phyloP scores from a whole-genome alignment of 805 yeast species.

The Torulaspora delbrueckii region DNA sequence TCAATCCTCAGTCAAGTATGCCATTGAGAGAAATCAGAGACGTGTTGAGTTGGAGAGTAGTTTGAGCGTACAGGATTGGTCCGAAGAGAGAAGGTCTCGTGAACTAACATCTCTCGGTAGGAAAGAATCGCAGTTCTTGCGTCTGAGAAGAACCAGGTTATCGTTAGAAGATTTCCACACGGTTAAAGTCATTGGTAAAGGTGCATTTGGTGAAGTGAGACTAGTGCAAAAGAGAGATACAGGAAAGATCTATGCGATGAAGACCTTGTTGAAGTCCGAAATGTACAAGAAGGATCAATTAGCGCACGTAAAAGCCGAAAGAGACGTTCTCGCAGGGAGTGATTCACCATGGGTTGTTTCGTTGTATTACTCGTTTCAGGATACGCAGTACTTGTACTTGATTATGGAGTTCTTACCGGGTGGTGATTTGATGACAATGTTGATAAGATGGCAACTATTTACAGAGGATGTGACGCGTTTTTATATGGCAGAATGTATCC shows the following conservation, averaged over 20 bases:
- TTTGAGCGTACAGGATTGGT: conserved; percentile 60
- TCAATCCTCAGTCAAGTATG: conserved; percentile 80
- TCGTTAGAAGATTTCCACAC: conserved; percentile 81
- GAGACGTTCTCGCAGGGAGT: conserved; percentile 89
- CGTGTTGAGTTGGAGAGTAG: conserved; percentile 77
- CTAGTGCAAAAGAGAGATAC: conserved; percentile 89
- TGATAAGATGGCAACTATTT: conserved; percentile 88
- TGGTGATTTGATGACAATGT: conserved; percentile 91
- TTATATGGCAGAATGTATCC: conserved; percentile 93
- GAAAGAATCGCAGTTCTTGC: conserved; percentile 79
- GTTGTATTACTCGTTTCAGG: conserved; percentile 68
- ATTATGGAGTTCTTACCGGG: conserved; percentile 96
- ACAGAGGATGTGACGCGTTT: conserved; percentile 90
- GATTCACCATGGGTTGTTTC: conserved; percentile 90
- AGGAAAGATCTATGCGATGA: conserved; percentile 90
- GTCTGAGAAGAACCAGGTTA: conserved; percentile 78
- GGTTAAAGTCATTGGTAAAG: conserved; percentile 88
- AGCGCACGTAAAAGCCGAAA: conserved; percentile 92
- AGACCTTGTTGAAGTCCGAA: conserved; percentile 81
- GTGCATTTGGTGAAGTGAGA: conserved; percentile 97
- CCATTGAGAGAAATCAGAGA: conserved; percentile 93
- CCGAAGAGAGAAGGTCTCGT: conserved; percentile 81
- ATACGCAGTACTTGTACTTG: conserved; percentile 70
- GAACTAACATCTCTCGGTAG: conserved; percentile 79
- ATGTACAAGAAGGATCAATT: conserved; percentile 93